These are phyloP conservation scores for Niveomyces coronatus DNA, from an alignment of 2,329 filamentous ascomycete species.

Conservation along the genomic window DNA sequence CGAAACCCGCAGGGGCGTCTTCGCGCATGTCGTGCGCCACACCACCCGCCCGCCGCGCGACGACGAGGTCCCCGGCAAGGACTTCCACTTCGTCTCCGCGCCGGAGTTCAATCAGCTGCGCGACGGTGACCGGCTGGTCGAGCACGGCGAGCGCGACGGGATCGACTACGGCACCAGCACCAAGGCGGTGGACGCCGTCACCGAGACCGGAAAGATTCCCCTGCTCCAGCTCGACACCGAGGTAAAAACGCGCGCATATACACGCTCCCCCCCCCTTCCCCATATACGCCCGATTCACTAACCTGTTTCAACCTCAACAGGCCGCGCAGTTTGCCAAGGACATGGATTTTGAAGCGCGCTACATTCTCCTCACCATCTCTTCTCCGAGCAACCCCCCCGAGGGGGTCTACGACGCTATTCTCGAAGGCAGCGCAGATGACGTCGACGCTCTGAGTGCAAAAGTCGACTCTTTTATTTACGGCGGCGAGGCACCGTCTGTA, in stretches of 20 bases:
- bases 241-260: too few relatives aligned
- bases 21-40: slow-evolving; percentile 47
- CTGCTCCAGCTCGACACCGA: slow-evolving; percentile 42
- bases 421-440: slow-evolving; percentile 7
- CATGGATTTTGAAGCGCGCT: slow-evolving; percentile 44
- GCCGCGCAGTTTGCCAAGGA: slow-evolving; percentile 47
- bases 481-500: too few relatives aligned
- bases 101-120: slow-evolving; percentile 47
- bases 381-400: slow-evolving; percentile 13
- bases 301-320: slow-evolving; percentile 21
- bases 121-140: slow-evolving; percentile 49
- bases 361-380: slow-evolving; percentile 41
- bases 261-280: not conserved
- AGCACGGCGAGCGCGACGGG: slow-evolving; percentile 40
- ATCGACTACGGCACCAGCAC: slow-evolving; percentile 46
- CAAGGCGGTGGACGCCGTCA: slow-evolving; percentile 40
- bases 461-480: slow-evolving; percentile 12
- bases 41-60: slow-evolving; percentile 41
- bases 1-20: slow-evolving; percentile 52
- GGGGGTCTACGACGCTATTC: slow-evolving; percentile 9
- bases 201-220: slow-evolving; percentile 48
- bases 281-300: not conserved
- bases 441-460: slow-evolving; percentile 4
- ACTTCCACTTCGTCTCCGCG: slow-evolving; percentile 46
- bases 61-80: slow-evolving; percentile 40